Base-by-base conservation (phyloP, 768 basidiomycete species). In the Russula olivacea region DNA sequence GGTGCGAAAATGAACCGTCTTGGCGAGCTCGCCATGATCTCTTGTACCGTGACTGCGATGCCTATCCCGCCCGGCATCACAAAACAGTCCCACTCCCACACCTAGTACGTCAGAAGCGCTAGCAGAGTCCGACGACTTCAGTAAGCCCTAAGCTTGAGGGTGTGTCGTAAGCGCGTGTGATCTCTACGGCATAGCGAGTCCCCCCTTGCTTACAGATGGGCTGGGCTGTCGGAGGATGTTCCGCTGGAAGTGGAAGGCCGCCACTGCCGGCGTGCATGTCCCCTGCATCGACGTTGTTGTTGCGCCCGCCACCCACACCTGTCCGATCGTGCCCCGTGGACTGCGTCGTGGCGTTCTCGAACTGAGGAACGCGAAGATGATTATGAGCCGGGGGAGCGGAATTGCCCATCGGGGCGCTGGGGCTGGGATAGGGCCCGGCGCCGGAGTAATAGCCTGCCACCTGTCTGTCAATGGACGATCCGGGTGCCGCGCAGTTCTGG, bases 281-380 rank as follows among this genome's bases (percentile, higher is more conserved):
- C 38, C 30, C 43, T 21, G 54, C 47, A 51, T 64, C 63, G 47
- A 64, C 45, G 32, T 34, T 60, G 45, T 17, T 48, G 48, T 36
- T 50, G 25, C 48, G 40, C 23, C 53, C 48, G 23, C 58, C 63
- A 28, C 63, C 58, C 3, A 60, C 63, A n/a, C 53, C 63, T 53
- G 53, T 64, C 63, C 63, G 58, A 64, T 64, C 58, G 63, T 64
- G 63, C 32, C 58, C 63, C 53, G 30, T 61, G 41, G 30, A n/a
- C 38, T 61, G 61, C 11, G 55, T 49, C 55, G 61, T 51, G 58
- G 47, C 30, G 36, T 60, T 59, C 48, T 60, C 47, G 54, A 51
- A 51, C 40, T 54, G 58, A 28, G 32, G 43, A n/a, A 38, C n/a
- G 30, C 45, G 45, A 40, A 23, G 49, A 34, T 38, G 38, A 32